Conservation (phyloP, 225 moss, liverwort and hornwort species). For the Ulota crispa region DNA sequence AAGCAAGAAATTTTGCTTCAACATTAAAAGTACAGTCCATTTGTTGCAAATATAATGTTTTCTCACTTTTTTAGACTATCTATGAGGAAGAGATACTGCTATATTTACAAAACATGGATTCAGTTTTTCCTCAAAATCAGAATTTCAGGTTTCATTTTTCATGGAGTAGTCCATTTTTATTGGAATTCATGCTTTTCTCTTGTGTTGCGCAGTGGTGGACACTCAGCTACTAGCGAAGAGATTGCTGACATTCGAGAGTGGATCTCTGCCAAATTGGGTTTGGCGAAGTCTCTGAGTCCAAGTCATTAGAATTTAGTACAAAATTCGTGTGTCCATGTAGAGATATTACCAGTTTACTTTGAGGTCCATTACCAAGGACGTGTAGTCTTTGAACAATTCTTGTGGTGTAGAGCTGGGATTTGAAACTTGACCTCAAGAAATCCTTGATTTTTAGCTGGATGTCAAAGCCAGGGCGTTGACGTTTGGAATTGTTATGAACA, state of each 20-base stretch:
- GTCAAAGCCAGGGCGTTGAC: not conserved
- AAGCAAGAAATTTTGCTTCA: too few relatives aligned
- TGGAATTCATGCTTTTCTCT: too few relatives aligned
- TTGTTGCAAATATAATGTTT: too few relatives aligned
- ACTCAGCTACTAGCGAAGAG: conserved; percentile 48
- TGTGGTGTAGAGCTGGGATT: not conserved
- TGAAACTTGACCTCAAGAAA: not conserved
- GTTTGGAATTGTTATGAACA: not conserved
- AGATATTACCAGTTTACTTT: not conserved
- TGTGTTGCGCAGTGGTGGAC: conserved; percentile 46
- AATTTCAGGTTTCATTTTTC: too few relatives aligned
- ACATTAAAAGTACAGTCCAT: too few relatives aligned
- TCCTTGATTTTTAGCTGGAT: not conserved
- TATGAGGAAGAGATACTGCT: too few relatives aligned
- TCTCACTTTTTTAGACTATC: too few relatives aligned
- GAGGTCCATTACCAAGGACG: not conserved
- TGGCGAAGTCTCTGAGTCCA: conserved; percentile 34
- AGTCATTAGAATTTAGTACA: conserved; percentile 7
- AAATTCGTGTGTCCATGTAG: not conserved
- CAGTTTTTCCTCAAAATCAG: too few relatives aligned
- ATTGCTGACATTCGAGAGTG: conserved; percentile 52
- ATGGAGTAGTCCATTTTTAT: too few relatives aligned
- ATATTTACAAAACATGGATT: too few relatives aligned
- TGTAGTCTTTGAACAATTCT: not conserved
- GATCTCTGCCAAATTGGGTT: conserved; percentile 41